Evolutionary conservation across 768 basidiomycete genomes (phyloP).

Genomic region (Clitopilus hobsonii): DNA sequence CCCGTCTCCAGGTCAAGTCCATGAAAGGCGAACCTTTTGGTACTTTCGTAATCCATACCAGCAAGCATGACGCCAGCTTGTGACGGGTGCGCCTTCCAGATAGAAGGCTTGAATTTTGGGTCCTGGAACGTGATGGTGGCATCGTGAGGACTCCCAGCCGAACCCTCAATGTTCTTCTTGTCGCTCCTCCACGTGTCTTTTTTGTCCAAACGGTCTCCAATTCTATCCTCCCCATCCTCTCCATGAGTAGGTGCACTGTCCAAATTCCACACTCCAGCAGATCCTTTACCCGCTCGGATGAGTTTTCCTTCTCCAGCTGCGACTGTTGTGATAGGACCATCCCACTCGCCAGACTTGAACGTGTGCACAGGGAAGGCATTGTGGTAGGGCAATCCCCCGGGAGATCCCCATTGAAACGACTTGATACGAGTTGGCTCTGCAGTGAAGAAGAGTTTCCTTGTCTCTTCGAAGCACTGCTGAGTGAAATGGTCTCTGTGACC

Average conservation of each 20-base stretch:
- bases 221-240: slow-evolving; percentile 12
- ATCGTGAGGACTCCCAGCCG: slow-evolving; percentile 15
- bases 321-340: slow-evolving; percentile 17
- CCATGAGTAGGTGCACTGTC: slow-evolving; percentile 26
- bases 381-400: no score
- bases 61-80: neutral
- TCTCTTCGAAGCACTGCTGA: slow-evolving; percentile 1
- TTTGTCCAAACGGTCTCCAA: slow-evolving; percentile 13
- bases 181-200: slow-evolving; percentile 16
- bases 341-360: slow-evolving; percentile 7
- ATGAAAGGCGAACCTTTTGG: neutral
- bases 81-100: neutral
- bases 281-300: slow-evolving; percentile 28
- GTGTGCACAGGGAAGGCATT: neutral
- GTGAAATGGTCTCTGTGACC: neutral
- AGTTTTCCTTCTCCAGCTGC: slow-evolving; percentile 19
- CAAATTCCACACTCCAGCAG: slow-evolving; percentile 31
- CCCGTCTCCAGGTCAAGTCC: slow-evolving; percentile 29
- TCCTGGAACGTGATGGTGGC: slow-evolving; percentile 9
- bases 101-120: neutral
- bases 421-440: slow-evolving; percentile 9
- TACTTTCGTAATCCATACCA: neutral
- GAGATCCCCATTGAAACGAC: slow-evolving; percentile 13
- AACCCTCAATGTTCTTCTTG: slow-evolving; percentile 22
- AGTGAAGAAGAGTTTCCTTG: slow-evolving; percentile 9